Conservation (phyloP, 2,329 filamentous ascomycete species). For the Setomelanomma holmii region DNA sequence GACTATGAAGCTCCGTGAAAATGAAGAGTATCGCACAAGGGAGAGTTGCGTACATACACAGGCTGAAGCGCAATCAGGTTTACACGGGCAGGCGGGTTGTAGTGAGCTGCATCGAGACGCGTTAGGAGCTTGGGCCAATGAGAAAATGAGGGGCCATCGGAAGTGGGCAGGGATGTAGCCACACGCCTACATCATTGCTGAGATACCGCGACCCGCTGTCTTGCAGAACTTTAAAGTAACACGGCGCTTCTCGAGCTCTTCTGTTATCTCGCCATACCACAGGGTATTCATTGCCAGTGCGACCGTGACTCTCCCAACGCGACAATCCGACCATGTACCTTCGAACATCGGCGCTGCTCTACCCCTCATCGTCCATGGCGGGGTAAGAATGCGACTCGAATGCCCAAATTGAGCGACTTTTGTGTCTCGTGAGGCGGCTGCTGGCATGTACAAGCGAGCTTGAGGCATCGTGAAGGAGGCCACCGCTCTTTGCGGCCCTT, state of each 20-base stretch:
- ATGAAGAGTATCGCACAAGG: not conserved
- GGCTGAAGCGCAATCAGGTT: constrained; percentile 11
- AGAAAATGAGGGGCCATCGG: constrained; percentile 21
- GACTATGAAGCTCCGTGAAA: not conserved
- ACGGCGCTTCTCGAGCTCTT: constrained; percentile 5
- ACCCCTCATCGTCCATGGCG: constrained; percentile 28
- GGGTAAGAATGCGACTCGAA: constrained; percentile 17
- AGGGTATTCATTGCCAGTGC: constrained; percentile 1
- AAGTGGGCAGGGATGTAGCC: constrained; percentile 12
- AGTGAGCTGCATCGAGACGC: constrained; percentile 7
- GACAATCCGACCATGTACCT: constrained; percentile 24
- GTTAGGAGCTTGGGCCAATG: constrained; percentile 40
- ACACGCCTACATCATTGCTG: constrained; percentile 21
- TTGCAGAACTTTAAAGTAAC: constrained; percentile 2
- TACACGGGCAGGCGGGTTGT: constrained; percentile 3
- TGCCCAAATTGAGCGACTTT: constrained; percentile 1
- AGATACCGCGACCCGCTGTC: not conserved
- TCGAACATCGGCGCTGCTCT: constrained; percentile 9
- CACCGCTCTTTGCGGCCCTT: constrained; percentile 17
- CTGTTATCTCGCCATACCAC: constrained; percentile 12
- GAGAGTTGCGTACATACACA: not conserved
- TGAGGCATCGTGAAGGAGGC: constrained; percentile 16
- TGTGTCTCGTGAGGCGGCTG: constrained; percentile 1
- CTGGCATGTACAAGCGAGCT: constrained; percentile 14
- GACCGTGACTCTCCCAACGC: constrained; percentile 15